phyloP scores from a whole-genome alignment of 352 stramenopile genomes.

The Pythium insidiosum region DNA sequence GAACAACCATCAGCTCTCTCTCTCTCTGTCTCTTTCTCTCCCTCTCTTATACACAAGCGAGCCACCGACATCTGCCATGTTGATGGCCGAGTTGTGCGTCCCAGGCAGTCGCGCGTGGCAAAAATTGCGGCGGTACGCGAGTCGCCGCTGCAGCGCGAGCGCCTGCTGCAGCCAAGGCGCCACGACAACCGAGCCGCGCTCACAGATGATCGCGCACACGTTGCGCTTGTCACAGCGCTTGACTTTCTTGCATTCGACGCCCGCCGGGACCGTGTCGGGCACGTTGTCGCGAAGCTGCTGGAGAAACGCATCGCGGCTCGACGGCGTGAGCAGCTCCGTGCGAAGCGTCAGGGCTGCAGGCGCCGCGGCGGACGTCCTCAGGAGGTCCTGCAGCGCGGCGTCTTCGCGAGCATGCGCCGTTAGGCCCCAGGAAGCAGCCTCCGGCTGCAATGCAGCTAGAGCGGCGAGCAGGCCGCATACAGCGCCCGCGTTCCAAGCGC shows the following conservation, averaged over 20 bases:
- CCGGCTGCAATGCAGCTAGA: no score
- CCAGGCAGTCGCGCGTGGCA: conserved; percentile 46
- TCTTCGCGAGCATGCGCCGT: not conserved
- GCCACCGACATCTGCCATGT: conserved; percentile 28
- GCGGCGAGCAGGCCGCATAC: not conserved
- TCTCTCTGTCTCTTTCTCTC: no score
- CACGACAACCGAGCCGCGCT: conserved; percentile 33
- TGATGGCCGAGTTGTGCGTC: conserved; percentile 63
- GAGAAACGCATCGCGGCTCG: conserved; percentile 21
- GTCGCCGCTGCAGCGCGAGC: conserved; percentile 30
- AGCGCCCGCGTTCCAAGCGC: conserved; percentile 5
- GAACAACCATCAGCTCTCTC: no score
- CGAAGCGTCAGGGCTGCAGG: conserved; percentile 6
- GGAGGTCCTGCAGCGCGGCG: no score
- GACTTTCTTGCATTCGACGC: conserved; percentile 38
- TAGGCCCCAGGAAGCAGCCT: no score
- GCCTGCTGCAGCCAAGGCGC: conserved; percentile 24
- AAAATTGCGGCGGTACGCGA: conserved; percentile 40
- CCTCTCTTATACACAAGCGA: no score
- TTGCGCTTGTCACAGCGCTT: conserved; percentile 38
- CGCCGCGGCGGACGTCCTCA: no score
- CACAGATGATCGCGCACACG: conserved; percentile 47
- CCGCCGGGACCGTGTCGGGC: conserved; percentile 56
- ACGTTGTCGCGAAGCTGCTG: conserved; percentile 24
- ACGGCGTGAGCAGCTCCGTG: conserved; percentile 5